Evolutionary conservation across 192 early-diverging fungal genomes (phyloP), one percentile per base, ranked within the genome.

Genomic region (Borealophlyctis nickersoniae): DNA sequence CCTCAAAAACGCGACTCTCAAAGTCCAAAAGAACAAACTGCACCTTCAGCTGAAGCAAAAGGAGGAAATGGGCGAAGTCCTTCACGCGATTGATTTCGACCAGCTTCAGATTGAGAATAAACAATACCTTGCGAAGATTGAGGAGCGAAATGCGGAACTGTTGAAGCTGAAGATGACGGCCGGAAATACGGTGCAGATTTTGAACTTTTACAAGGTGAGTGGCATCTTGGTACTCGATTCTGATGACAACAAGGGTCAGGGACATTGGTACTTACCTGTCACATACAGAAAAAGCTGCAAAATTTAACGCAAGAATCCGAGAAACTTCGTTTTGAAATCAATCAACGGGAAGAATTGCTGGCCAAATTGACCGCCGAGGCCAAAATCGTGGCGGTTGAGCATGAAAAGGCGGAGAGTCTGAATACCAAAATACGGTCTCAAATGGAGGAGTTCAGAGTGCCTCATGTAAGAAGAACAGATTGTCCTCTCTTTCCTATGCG

Each of bases 91-190:
- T 58, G 83, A 86, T 58, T 86, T 86, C 64, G 83, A 86, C 58
- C 83, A 86, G 71, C 72, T 86, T 14, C 83, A 86, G 62, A 86
- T 86, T 45, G 83, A 86, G 52, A 86, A 86, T 69, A 81, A 85
- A 50, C 83, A 86, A 63, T 86, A 86, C 57, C 67, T 83, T 39
- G 72, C 73, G 13, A 86, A 86, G 63, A 86, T 86, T 34, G 83
- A 86, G 60, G 83, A 86, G 51, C 72, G 83, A 11, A 86, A 86
- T 36, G 36, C 74, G 9, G 83, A 86, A 66, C 59, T 86, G 49
- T 60, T 86, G n/a, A 85, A 84, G 65, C 60, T 86, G 3, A 86
- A 86, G 62, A 82, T 85, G 80, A 80, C 80, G 0, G 83, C 83
- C 2, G 83, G 83, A 23, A 81, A 82, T 30, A 85, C 79, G 2